These are phyloP conservation scores for Arabidopsis hybrid DNA, from an alignment of 441 rosid species.

Conservation along the genomic window DNA sequence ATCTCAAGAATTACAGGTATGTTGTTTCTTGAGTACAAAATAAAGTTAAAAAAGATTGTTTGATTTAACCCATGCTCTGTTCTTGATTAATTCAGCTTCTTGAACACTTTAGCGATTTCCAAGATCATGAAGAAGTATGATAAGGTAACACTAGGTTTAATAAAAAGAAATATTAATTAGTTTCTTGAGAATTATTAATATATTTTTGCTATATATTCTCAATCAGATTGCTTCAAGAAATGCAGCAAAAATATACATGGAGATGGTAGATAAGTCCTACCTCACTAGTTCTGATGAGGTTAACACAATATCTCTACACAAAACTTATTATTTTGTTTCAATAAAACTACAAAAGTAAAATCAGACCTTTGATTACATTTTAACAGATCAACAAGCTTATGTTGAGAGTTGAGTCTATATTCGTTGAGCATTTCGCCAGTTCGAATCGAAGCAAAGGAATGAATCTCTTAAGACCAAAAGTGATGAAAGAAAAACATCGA, in stretches of 20 bases:
- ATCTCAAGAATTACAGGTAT: conserved; percentile 59
- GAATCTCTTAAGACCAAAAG: conserved; percentile 51
- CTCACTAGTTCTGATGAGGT: conserved; percentile 66
- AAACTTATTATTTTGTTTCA: background rate
- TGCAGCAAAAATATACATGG: conserved; percentile 54
- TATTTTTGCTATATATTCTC: background rate
- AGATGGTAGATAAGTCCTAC: conserved; percentile 62
- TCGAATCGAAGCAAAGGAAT: conserved; percentile 52
- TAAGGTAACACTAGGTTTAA: conserved; percentile 48
- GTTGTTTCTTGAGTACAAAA: background rate
- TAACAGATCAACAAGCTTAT: conserved; percentile 52
- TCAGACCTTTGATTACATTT: background rate
- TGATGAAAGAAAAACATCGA: conserved; percentile 44
- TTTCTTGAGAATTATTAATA: conserved; percentile 9
- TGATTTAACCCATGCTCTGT: conserved; percentile 6
- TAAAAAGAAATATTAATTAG: background rate
- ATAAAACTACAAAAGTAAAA: background rate
- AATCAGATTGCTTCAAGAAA: conserved; percentile 56
- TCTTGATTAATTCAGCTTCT: conserved; percentile 44
- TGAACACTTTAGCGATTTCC: conserved; percentile 54
- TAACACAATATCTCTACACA: conserved; percentile 10
- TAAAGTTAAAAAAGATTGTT: background rate
- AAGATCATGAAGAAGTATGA: conserved; percentile 68
- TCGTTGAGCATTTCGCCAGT: conserved; percentile 52
- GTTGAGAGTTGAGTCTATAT: conserved; percentile 52